Conservation (phyloP, 108 stramenopile genomes). For the Aureococcus anophagefferens region DNA sequence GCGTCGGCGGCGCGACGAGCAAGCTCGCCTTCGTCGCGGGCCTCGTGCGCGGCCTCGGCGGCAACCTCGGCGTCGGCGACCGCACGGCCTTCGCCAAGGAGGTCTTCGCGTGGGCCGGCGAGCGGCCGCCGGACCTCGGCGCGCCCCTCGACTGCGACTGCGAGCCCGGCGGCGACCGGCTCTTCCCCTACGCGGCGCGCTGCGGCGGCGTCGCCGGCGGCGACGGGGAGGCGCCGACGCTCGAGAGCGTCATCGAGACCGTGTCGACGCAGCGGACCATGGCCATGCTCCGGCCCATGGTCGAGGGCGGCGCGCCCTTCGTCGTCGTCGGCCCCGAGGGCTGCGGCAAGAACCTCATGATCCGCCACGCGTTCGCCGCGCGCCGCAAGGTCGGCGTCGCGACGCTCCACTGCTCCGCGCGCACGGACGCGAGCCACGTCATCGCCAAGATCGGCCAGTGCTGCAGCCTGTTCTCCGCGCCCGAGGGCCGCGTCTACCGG, state of each 20-base stretch:
- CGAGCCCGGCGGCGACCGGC: conserved; percentile 6
- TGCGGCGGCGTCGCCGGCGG: conserved; percentile 10
- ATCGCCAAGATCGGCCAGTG: conserved; percentile 45
- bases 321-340: conserved; percentile 51
- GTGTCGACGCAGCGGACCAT: conserved; percentile 35
- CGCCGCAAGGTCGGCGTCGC: conserved; percentile 21
- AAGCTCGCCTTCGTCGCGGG: conserved; percentile 36
- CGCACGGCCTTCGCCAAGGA: conserved; percentile 38
- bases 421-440: conserved; percentile 43
- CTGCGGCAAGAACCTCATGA: conserved; percentile 48
- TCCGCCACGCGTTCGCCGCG: conserved; percentile 15
- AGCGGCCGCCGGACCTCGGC: conserved; percentile 34
- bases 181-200: conserved; percentile 13
- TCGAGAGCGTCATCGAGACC: conserved; percentile 26
- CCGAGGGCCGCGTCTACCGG: conserved; percentile 48
- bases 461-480: conserved; percentile 43
- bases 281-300: conserved; percentile 38
- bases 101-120: conserved; percentile 38
- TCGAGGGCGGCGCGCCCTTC: conserved; percentile 36
- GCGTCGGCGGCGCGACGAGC: conserved; percentile 23
- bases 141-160: conserved; percentile 33
- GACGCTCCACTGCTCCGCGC: conserved; percentile 51
- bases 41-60: conserved; percentile 46
- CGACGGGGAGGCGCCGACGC: conserved; percentile 6
- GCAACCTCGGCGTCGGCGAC: conserved; percentile 32